Evolutionary conservation across 176 grass and related monocot genomes (phyloP).

Genomic region (Eleusine indica): DNA sequence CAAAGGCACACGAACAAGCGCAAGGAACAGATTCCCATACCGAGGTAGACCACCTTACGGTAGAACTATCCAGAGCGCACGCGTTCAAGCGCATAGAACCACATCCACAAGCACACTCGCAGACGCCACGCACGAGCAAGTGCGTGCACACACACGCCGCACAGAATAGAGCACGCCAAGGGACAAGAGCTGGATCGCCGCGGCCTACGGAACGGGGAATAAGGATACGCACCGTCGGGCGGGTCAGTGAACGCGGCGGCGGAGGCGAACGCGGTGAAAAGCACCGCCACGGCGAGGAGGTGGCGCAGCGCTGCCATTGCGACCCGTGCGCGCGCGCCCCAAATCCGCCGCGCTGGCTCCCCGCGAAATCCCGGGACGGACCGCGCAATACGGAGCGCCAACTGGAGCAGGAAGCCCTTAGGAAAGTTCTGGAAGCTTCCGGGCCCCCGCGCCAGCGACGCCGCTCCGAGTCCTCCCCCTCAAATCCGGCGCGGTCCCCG

Average conservation of each 20-base stretch:
- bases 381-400: background rate
- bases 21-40: background rate
- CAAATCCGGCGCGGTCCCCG: constrained; percentile 24
- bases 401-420: background rate
- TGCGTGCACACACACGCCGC: background rate
- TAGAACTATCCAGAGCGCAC: background rate
- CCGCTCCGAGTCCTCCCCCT: constrained; percentile 11
- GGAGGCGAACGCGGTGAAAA: constrained; percentile 41
- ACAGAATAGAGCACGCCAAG: constrained; percentile 4
- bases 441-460: constrained; percentile 5
- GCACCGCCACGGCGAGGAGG: constrained; percentile 40
- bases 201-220: background rate
- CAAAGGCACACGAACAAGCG: background rate
- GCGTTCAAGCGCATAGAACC: background rate
- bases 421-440: constrained; percentile 33
- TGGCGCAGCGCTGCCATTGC: constrained; percentile 27
- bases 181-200: constrained; percentile 5
- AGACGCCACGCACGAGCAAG: background rate
- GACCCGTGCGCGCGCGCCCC: background rate
- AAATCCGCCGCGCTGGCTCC: constrained; percentile 23
- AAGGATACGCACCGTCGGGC: constrained; percentile 51
- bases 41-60: background rate
- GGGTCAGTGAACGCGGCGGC: constrained; percentile 61
- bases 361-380: constrained; percentile 1
- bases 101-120: background rate